Evolutionary conservation across 2,329 filamentous ascomycete genomes (phyloP).

Genomic region (Chalara sp.): DNA sequence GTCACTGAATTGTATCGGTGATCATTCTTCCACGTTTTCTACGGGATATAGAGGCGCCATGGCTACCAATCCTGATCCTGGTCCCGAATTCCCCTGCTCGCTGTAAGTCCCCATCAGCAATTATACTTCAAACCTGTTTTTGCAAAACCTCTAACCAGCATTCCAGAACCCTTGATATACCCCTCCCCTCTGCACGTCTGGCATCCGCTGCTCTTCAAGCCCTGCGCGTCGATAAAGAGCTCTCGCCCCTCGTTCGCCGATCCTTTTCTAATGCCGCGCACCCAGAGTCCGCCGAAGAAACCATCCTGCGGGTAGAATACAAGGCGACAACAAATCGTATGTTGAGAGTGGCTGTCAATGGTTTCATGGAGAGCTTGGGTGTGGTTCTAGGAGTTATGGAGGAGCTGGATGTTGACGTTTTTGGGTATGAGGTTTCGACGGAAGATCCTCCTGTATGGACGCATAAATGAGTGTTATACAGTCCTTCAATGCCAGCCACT

Average conservation of each 20-base stretch:
- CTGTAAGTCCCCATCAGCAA: constrained; percentile 42
- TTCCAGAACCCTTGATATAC: constrained; percentile 32
- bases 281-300: constrained; percentile 28
- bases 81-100: constrained; percentile 53
- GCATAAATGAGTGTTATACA: constrained; percentile 6
- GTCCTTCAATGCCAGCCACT: too few species aligned
- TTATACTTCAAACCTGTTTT: constrained; percentile 10
- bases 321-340: constrained; percentile 89
- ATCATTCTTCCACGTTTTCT: too few species aligned
- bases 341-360: constrained; percentile 92
- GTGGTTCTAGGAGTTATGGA: constrained; percentile 86
- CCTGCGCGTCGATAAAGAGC: constrained; percentile 79
- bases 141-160: background rate
- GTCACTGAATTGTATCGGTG: too few species aligned
- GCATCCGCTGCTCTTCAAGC: constrained; percentile 69
- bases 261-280: constrained; percentile 51
- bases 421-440: constrained; percentile 35
- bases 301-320: constrained; percentile 68
- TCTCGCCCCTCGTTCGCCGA: constrained; percentile 76
- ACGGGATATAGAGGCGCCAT: too few species aligned
- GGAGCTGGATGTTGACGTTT: constrained; percentile 78
- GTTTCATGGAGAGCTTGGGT: constrained; percentile 85
- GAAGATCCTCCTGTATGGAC: constrained; percentile 21
- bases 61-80: constrained; percentile 11
- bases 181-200: constrained; percentile 74